A percentile compares a stretch with the other conserved stretches of the same genome.
phyloP scores from a whole-genome alignment of 139 green algal species.

The Chlorella sp. region DNA sequence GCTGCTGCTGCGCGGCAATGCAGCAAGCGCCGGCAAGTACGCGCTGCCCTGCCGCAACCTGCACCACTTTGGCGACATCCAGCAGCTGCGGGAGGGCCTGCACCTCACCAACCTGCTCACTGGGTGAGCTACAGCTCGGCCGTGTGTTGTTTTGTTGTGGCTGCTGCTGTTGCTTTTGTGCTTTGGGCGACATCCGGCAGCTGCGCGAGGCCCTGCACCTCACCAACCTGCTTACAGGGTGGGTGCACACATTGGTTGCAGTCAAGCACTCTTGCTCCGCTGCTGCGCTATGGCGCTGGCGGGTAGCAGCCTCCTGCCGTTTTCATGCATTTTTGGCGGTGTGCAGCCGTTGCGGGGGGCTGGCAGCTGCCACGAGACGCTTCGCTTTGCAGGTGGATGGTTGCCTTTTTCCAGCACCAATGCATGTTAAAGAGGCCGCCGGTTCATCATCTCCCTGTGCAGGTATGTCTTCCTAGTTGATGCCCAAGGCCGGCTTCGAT shows the following conservation, averaged over 20 bases:
- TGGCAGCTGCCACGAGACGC: not conserved
- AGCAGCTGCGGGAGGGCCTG: slow-evolving; percentile 26
- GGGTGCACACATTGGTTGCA: not conserved
- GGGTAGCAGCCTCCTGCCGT: too few species aligned
- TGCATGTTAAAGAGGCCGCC: not conserved
- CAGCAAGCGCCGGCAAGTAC: slow-evolving; percentile 14
- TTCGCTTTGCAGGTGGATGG: not conserved
- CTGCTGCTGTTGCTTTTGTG: too few species aligned
- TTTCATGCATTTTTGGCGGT: too few species aligned
- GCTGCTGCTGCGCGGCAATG: slow-evolving; percentile 40
- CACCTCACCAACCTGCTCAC: slow-evolving; percentile 59
- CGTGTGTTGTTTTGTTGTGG: too few species aligned
- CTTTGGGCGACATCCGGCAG: too few species aligned
- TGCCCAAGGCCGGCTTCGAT: slow-evolving; percentile 22
- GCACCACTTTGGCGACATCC: slow-evolving; percentile 46
- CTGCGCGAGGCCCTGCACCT: slow-evolving; percentile 44
- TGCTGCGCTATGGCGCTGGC: too few species aligned
- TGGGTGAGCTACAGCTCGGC: too few species aligned
- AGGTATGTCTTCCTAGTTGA: slow-evolving; percentile 46
- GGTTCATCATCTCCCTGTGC: not conserved
- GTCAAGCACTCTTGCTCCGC: too few species aligned
- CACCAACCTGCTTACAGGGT: slow-evolving; percentile 61
- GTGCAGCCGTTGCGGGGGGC: not conserved
- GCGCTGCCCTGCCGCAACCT: slow-evolving; percentile 24
- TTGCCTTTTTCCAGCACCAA: not conserved